phyloP scores from a whole-genome alignment of 208 protist species.

The Polymyxa betae region DNA sequence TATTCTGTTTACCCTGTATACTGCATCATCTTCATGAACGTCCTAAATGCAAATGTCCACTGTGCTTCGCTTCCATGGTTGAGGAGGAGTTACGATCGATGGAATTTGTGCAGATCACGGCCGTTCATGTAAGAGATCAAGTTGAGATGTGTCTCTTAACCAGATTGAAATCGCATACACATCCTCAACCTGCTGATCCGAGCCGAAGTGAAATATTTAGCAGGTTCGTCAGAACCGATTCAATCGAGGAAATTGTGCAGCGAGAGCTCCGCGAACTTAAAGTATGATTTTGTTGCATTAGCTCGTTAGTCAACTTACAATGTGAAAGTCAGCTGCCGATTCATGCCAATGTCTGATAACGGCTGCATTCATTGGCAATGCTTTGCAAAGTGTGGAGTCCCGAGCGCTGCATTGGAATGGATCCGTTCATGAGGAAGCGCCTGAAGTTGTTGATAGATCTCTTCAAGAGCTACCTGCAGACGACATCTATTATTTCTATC shows the following conservation, averaged over 20 bases:
- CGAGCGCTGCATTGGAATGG: background rate
- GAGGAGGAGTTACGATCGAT: constrained; percentile 16
- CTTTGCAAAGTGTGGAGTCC: background rate
- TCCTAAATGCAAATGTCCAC: constrained; percentile 37
- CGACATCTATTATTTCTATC: constrained; percentile 56
- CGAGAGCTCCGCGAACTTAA: constrained; percentile 22
- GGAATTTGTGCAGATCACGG: background rate
- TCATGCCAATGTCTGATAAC: constrained; percentile 31
- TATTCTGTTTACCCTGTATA: constrained; percentile 59
- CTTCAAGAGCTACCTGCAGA: background rate
- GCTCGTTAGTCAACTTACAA: background rate
- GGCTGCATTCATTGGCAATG: background rate
- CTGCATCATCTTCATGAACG: constrained; percentile 7
- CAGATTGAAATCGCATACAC: background rate
- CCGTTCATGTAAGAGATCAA: background rate
- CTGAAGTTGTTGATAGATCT: background rate
- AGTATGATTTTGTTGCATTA: background rate
- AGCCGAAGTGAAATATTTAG: background rate
- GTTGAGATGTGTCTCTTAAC: constrained; percentile 18
- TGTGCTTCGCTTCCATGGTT: constrained; percentile 54
- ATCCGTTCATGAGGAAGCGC: background rate
- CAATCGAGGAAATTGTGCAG: background rate
- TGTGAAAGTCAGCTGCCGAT: background rate
- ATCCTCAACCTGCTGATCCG: background rate
- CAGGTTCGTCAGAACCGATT: background rate